Evolutionary conservation across 2,329 filamentous ascomycete genomes (phyloP), one percentile per base, ranked within the genome.

Genomic region (Curvularia sp.): DNA sequence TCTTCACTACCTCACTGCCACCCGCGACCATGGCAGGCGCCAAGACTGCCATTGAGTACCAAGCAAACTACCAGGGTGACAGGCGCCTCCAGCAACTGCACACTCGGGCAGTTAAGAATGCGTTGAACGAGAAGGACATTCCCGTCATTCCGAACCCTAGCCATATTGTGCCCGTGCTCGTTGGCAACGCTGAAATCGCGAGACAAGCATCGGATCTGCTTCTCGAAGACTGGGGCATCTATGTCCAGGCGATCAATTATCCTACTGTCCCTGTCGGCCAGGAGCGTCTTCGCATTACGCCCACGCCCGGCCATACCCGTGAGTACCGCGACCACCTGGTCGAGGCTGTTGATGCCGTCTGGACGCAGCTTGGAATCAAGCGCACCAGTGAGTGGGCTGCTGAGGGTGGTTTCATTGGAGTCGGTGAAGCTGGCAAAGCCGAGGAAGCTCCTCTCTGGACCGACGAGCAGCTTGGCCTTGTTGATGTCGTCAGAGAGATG

Each of bases 201-300:
- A 97, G 95, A 83, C 84, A 89, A 69, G 95, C 95, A 7, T 96
- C 92, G 23, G 95, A 99, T 75, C 87, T 96, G 82, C 87, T 99
- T 21, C 86, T 99, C 13, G 88, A 90, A 67, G 90, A 96, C 67
- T 91, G 97, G 82, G 87, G 88, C 61, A 97, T 99, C 75, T 99
- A 99, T 76, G 95, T 99, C 25, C 95, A 99, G 80, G 93, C 92
- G 54, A 98, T 99, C 85, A 99, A 99, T 82, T 98, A 98, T 80
- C 95, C 95, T 2, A 99, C 95, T 50, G 95, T 99, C 2, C 95
- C 95, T 2, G 92, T 96, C 6, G 95, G 95, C n/a, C 93, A 99
- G 82, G 95, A 99, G 80, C 89, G 95, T 57, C 89, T 99, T 55
- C 90, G 95, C 66, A 92, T 99, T 77, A 99, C 95, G 1, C 95